These are phyloP conservation scores for Calonectria hawksworthii DNA, from an alignment of 2,329 filamentous ascomycete genomes.

Conservation along the genomic window DNA sequence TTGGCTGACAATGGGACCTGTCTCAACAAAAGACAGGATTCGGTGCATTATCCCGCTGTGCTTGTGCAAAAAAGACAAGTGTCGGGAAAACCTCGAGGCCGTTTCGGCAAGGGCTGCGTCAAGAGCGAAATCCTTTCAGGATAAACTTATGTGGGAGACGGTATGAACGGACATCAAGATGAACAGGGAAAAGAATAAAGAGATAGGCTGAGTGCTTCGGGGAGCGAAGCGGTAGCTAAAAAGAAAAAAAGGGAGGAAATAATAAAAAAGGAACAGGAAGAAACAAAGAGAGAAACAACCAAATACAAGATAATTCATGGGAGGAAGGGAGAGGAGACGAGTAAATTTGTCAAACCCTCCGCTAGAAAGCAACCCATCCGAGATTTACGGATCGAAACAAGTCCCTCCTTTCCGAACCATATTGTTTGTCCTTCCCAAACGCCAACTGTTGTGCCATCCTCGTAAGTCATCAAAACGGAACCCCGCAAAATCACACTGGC, in stretches of 20 bases:
- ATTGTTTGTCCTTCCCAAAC: conserved; percentile 47
- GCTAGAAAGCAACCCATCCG: conserved; percentile 40
- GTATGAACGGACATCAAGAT: neutral
- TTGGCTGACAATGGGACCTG: neutral
- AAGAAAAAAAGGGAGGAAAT: neutral
- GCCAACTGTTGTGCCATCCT: conserved; percentile 47
- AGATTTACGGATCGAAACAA: conserved; percentile 42
- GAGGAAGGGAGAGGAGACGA: conserved; percentile 4
- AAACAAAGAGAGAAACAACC: conserved; percentile 3
- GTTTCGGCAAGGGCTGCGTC: neutral
- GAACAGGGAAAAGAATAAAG: conserved; percentile 7
- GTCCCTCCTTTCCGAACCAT: conserved; percentile 38
- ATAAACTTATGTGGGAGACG: neutral
- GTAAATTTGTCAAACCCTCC: conserved; percentile 3
- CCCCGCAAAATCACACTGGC: conserved; percentile 36
- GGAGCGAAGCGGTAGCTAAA: neutral
- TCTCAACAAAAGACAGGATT: neutral
- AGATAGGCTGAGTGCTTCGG: conserved; percentile 1
- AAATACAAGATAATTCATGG: conserved; percentile 30
- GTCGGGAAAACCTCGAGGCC: neutral
- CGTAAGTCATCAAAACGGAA: conserved; percentile 47
- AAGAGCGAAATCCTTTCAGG: neutral
- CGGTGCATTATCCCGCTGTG: neutral
- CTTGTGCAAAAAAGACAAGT: neutral
- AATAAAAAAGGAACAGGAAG: conserved; percentile 4